Base-by-base conservation (phyloP, 2,329 filamentous ascomycete genomes). In the Colletotrichum cereale region DNA sequence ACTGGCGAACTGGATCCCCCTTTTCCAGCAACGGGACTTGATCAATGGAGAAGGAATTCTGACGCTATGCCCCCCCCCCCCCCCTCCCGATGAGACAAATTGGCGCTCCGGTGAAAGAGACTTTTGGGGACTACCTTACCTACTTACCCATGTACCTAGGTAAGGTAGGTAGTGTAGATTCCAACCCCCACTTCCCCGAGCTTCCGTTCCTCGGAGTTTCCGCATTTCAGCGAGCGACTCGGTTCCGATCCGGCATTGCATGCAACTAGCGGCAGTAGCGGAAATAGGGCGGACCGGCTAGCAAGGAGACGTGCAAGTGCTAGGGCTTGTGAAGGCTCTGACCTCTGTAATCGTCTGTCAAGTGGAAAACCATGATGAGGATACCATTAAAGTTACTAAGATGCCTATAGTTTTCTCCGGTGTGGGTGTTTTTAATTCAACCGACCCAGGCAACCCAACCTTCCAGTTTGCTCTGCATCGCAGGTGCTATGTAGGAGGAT, bases 1-100 rank as follows among this genome's bases (percentile, higher is more conserved):
- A 71, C 65, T 38, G 34, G 53, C 31, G 8, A 64, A 68, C 36
- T 60, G 65, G 65, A 63, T 67, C 58, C 53, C 48, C 18, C n/a
- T 40, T 55, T 63, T 48, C 42, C n/a, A 34, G 50, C 21, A 55
- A 31, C 7, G 8, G 38, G 47, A 44, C 16, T 31, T 26, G 48
- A 10, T 21, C 3, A 31, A 26, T 29, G 48, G 6, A 2, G n/a
- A 26, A 3, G 62, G 36, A 60, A 69, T n/a, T 52, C 44, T 61
- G 53, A 66, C 53, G 38, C 24, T 31, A 31, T 40, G 34, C 16
- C 61, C 67, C 55, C 62, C 47, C 67, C 42, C 29, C 26, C 16
- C 61, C 67, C 55, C 62, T 53, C 67, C 42, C 29, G 48, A 62
- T 62, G 63, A 71, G 63, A 62, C 57, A 66, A 53, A 12, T 58